Conservation (phyloP, 805 yeast species). For the Starmerella stigmatis region DNA sequence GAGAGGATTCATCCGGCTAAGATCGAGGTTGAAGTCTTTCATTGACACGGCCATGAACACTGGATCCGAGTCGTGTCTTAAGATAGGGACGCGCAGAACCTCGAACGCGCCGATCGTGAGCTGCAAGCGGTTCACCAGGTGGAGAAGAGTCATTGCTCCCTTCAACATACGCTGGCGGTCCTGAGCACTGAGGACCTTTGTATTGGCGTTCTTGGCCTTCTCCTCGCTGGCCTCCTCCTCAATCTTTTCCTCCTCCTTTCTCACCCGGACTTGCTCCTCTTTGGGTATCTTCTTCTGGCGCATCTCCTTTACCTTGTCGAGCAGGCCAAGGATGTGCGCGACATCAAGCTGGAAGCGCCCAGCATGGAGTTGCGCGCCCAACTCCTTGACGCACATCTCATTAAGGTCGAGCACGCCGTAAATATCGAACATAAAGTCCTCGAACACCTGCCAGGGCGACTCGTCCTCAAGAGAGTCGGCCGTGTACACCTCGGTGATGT, state of each 20-base stretch:
- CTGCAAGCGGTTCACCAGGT: conserved; percentile 32
- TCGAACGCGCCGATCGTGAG: conserved; percentile 30
- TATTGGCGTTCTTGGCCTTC: conserved; percentile 1
- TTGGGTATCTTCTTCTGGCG: conserved; percentile 2
- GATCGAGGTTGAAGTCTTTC: conserved; percentile 31
- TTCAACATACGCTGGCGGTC: conserved; percentile 13
- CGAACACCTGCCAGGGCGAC: conserved; percentile 29
- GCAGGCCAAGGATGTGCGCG: conserved; percentile 18
- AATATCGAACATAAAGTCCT: conserved; percentile 26
- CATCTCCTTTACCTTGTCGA: conserved; percentile 15
- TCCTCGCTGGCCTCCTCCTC: conserved; percentile 6
- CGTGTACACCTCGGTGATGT: conserved; percentile 27
- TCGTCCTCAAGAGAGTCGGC: conserved; percentile 26
- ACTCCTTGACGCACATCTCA: conserved; percentile 28
- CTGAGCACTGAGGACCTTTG: conserved; percentile 5
- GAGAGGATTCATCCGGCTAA: conserved; percentile 33
- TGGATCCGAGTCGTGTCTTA: conserved; percentile 8
- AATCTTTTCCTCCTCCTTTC: background rate
- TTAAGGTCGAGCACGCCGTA: conserved; percentile 28
- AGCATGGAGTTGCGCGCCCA: conserved; percentile 26
- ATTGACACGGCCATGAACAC: conserved; percentile 26
- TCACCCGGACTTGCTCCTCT: background rate
- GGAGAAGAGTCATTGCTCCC: conserved; percentile 20
- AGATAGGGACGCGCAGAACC: conserved; percentile 27
- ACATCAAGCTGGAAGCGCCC: conserved; percentile 27